Conservation (phyloP, 2,329 filamentous ascomycete genomes). For the Fusarium sororula region DNA sequence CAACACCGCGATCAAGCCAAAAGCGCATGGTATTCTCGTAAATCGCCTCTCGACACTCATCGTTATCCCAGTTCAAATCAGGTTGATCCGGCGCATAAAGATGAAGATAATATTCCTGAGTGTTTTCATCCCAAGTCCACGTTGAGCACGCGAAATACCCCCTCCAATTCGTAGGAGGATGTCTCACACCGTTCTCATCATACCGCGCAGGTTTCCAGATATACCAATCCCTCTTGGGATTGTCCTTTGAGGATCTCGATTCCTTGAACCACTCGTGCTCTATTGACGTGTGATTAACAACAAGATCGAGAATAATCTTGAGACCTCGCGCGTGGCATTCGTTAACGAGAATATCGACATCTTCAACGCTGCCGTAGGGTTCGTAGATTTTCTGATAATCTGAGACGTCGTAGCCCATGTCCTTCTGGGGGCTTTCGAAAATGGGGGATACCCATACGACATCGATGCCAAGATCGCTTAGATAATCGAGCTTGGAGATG, state of each 20-base stretch:
- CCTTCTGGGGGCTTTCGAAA: constrained; percentile 66
- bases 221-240: constrained; percentile 68
- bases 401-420: constrained; percentile 79
- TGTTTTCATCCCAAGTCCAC: constrained; percentile 62
- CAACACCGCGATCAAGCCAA: constrained; percentile 75
- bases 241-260: constrained; percentile 59
- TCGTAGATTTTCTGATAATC: constrained; percentile 74
- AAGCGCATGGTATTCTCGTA: constrained; percentile 74
- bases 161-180: constrained; percentile 68
- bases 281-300: constrained; percentile 73
- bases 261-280: constrained; percentile 68
- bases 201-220: constrained; percentile 70
- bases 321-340: constrained; percentile 68
- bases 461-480: constrained; percentile 68
- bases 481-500: constrained; percentile 70
- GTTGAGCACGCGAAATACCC: constrained; percentile 58
- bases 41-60: constrained; percentile 71
- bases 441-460: constrained; percentile 68
- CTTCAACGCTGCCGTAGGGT: constrained; percentile 72
- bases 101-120: constrained; percentile 64
- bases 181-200: constrained; percentile 60
- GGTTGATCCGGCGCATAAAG: constrained; percentile 77
- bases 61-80: constrained; percentile 81
- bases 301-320: constrained; percentile 76
- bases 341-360: constrained; percentile 71